Base-by-base conservation (phyloP, 1,139 yeast species). In the Sugiyamaella pinicola region DNA sequence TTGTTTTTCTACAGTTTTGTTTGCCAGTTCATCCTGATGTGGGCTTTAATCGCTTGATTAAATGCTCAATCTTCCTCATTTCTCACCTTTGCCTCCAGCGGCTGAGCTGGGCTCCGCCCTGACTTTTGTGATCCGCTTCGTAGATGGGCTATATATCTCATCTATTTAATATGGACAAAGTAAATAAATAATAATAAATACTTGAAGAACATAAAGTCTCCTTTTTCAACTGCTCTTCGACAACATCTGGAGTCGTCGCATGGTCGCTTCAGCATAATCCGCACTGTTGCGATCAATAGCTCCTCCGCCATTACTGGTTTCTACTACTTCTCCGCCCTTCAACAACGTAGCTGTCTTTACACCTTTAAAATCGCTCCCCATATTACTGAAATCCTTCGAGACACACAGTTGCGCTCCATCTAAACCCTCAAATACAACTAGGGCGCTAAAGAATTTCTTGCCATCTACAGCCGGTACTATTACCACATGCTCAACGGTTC, bases 1-100 rank as follows among this genome's bases (percentile, higher is more conserved):
- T 75, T 93, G 63, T 90, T 93, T 66, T 76, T 87, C 43, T 93
- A 93, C 71, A 84, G 96, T 9, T 90, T 90, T 64, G 78, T 88
- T 26, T 77, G 90, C 64, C 99, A 93, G 73, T 80, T 87, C 52
- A 61, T 75, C 8, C 67, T 80, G 48, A 77, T 82, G 79, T 81
- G 83, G 83, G 64, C 81, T 49, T 71, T 81, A 66, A 71, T 74
- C 19, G 43, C 43, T 10, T 49, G 17, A 48, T 13, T 6, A 13
- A 44, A 4, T 40, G 19, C 15, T 24, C 15, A 15, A 5, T 19
- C n/a, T 21, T 13, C 18, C 21, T 35, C 18, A 7, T 13, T 12
- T 17, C 15, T 8, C 18, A 19, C 41, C 3, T 26, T 12, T n/a
- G n/a, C n/a, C n/a, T n/a, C n/a, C n/a, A n/a, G n/a, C n/a, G n/a